A percentile compares a stretch with the other conserved stretches of the same genome.
These are phyloP conservation scores for Gastrodia elata DNA, from an alignment of 106 monocot genomes.

Conservation along the genomic window DNA sequence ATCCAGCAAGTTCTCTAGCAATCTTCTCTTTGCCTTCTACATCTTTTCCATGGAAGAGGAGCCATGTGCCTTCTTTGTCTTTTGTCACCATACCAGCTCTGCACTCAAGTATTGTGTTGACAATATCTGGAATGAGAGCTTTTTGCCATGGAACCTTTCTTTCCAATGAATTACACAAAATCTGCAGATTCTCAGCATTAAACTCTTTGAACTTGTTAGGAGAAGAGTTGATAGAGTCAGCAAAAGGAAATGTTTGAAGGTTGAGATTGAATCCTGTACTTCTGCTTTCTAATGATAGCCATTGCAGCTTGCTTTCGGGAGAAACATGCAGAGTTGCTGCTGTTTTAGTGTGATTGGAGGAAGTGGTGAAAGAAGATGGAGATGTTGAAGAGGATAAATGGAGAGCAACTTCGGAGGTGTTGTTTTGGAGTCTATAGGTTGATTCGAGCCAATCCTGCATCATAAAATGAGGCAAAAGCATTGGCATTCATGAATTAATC, in stretches of 20 bases:
- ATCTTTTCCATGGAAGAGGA: constrained; percentile 76
- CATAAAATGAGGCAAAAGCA: neutral
- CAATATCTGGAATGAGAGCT: constrained; percentile 62
- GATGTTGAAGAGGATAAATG: constrained; percentile 30
- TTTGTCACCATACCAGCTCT: constrained; percentile 69
- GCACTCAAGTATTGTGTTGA: constrained; percentile 60
- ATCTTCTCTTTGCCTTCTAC: constrained; percentile 47
- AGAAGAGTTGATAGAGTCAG: constrained; percentile 19
- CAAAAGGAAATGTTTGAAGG: constrained; percentile 8
- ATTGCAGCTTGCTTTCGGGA: neutral
- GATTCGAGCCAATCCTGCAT: neutral
- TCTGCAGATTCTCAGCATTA: constrained; percentile 78
- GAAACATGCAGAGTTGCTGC: neutral
- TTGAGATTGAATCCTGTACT: neutral
- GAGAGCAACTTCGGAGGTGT: constrained; percentile 23
- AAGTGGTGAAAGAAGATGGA: constrained; percentile 30
- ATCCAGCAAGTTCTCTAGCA: constrained; percentile 16
- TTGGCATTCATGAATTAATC: neutral
- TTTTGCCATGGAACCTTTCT: constrained; percentile 60
- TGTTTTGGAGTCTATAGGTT: constrained; percentile 5
- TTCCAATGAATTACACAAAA: constrained; percentile 60
- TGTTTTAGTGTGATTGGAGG: constrained; percentile 13
- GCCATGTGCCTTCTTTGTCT: constrained; percentile 58
- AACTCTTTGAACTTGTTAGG: constrained; percentile 63
- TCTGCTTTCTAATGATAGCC: constrained; percentile 7